These are phyloP conservation scores for Backusella circina DNA, from an alignment of 192 early-diverging fungal genomes.

Conservation along the genomic window DNA sequence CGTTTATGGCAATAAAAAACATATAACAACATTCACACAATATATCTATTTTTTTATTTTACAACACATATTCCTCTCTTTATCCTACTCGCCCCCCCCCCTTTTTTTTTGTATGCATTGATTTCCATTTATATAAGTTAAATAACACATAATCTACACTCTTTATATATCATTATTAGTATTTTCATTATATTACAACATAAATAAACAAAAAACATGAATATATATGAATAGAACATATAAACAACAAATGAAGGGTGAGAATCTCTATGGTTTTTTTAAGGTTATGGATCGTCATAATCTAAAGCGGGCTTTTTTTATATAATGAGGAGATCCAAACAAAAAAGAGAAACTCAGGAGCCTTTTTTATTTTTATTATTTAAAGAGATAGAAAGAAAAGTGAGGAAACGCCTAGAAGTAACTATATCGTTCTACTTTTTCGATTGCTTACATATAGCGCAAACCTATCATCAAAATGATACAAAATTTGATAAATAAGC, in stretches of 20 bases:
- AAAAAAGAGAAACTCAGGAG: not conserved
- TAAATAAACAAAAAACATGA: not conserved
- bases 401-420: not conserved
- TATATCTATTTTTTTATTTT: not conserved
- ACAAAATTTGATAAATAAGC: too few species aligned
- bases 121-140: not conserved
- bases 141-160: not conserved
- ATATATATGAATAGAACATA: not conserved
- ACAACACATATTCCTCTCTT: not conserved
- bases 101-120: not conserved
- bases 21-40: not conserved
- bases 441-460: too few species aligned
- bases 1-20: not conserved
- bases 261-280: not conserved
- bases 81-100: not conserved
- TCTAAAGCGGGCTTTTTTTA: not conserved
- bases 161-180: not conserved
- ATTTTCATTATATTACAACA: not conserved
- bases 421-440: too few species aligned
- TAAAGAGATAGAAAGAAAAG: not conserved
- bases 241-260: not conserved
- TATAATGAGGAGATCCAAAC: not conserved
- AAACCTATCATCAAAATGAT: too few species aligned
- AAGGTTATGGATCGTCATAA: not conserved
- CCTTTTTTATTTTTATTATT: not conserved